Conservation (phyloP, 306 rosid genomes). For the Corylus avellana region DNA sequence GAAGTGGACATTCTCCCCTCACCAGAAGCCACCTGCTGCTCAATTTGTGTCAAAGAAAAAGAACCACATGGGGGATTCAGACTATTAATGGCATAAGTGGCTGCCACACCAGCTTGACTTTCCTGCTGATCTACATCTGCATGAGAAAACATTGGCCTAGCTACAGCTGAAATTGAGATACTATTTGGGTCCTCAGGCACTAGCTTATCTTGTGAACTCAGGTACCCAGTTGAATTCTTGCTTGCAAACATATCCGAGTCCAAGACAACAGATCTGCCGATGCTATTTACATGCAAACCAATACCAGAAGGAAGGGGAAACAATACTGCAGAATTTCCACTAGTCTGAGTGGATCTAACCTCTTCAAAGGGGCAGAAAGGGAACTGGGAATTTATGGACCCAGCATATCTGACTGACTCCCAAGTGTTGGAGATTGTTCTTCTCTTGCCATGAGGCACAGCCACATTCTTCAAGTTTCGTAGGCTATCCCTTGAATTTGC, state of each 20-base stretch:
- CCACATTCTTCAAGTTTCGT: constrained; percentile 7
- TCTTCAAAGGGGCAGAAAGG: constrained; percentile 2
- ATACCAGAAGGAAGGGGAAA: not conserved
- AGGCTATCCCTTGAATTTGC: not conserved
- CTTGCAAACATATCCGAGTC: constrained; percentile 2
- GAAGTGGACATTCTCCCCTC: constrained; percentile 4
- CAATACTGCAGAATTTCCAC: constrained; percentile 6
- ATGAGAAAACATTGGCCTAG: constrained; percentile 1
- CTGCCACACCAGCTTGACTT: constrained; percentile 2
- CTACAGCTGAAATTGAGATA: not conserved
- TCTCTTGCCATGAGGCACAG: not conserved
- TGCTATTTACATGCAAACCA: constrained; percentile 21
- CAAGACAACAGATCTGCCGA: constrained; percentile 8
- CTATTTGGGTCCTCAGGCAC: not conserved
- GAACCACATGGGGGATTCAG: constrained; percentile 6
- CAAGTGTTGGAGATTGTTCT: not conserved
- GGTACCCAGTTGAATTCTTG: not conserved
- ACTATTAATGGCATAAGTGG: not conserved
- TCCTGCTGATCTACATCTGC: constrained; percentile 11
- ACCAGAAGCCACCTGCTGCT: constrained; percentile 19
- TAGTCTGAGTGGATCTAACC: constrained; percentile 1
- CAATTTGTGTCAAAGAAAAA: not conserved
- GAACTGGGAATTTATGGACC: not conserved
- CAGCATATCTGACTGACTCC: not conserved
- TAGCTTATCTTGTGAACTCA: constrained; percentile 9